Conservation (phyloP, 495 filamentous ascomycete species). For the Penicillium longicatenatum region DNA sequence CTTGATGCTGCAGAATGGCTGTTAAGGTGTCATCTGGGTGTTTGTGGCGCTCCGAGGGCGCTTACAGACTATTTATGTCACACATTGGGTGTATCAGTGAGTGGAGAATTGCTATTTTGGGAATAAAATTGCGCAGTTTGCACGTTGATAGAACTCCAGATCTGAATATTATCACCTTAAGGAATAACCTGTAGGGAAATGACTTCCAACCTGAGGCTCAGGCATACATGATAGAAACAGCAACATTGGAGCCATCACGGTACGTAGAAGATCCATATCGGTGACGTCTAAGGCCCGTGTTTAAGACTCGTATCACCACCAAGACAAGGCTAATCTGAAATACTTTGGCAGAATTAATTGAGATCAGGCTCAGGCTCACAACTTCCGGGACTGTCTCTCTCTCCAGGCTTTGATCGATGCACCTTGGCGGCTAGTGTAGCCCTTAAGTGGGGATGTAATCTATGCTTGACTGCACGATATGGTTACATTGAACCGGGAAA, state of each 20-base stretch:
- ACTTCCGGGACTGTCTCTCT: background rate
- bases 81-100: conserved; percentile 20
- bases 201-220: background rate
- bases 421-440: conserved; percentile 16
- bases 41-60: conserved; percentile 22
- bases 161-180: too few relatives aligned
- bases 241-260: too few relatives aligned
- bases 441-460: conserved; percentile 4
- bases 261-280: too few relatives aligned
- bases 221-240: too few relatives aligned
- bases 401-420: background rate
- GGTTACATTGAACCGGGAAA: conserved; percentile 8
- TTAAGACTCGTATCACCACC: background rate
- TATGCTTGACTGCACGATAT: background rate
- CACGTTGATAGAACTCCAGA: too few relatives aligned
- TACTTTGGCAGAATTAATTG: background rate
- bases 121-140: background rate
- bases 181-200: background rate
- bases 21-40: background rate
- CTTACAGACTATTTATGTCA: conserved; percentile 28
- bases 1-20: background rate
- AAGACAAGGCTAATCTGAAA: background rate
- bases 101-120: conserved; percentile 7
- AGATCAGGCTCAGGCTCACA: background rate
- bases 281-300: background rate